Evolutionary conservation across 2,329 filamentous ascomycete genomes (phyloP).

Genomic region (Clarireedia paspali): DNA sequence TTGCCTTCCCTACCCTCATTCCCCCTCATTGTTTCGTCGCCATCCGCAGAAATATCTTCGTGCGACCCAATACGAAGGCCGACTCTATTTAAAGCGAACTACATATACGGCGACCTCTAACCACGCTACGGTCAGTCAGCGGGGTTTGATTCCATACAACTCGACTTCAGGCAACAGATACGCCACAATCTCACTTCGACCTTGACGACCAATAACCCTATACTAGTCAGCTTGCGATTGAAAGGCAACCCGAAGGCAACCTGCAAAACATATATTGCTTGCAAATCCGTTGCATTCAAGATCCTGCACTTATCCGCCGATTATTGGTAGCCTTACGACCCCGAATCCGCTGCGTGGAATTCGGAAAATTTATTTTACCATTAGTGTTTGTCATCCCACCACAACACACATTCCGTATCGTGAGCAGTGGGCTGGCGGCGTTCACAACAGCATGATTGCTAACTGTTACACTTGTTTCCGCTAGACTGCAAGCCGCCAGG

Average conservation of each 20-base stretch:
- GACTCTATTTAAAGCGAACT: not conserved
- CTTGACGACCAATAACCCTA: not conserved
- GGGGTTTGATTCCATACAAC: not conserved
- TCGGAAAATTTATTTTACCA: not conserved
- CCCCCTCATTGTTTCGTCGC: no score
- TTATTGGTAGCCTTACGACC: conserved; percentile 6
- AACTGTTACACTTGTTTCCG: not conserved
- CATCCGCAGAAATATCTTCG: not conserved
- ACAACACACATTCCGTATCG: not conserved
- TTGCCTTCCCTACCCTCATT: no score
- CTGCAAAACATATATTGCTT: conserved; percentile 4
- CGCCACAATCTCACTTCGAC: conserved; percentile 6
- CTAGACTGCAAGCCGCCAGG: not conserved
- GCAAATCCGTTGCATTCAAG: not conserved
- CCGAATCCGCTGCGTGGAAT: not conserved
- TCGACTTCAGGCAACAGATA: not conserved
- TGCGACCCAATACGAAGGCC: not conserved
- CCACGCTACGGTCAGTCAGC: not conserved
- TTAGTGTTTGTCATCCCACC: not conserved
- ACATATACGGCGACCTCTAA: not conserved
- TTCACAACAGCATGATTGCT: conserved; percentile 1
- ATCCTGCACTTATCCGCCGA: conserved; percentile 2
- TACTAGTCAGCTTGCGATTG: not conserved
- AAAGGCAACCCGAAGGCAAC: not conserved
- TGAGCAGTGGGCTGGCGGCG: not conserved